Evolutionary conservation across 495 filamentous ascomycete genomes (phyloP).

Genomic region (Darksidea phi): DNA sequence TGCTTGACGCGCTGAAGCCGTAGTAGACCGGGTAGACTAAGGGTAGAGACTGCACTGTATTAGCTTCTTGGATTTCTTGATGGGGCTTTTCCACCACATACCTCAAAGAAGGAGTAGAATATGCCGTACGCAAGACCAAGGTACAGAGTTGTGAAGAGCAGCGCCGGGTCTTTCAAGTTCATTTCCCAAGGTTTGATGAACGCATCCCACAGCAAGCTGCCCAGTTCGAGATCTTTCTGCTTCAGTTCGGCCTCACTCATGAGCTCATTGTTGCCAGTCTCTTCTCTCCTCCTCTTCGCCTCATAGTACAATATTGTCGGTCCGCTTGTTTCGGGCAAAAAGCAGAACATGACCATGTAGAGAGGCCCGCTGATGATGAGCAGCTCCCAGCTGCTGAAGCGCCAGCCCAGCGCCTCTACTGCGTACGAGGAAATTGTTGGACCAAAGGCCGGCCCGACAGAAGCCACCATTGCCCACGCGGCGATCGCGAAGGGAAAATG

Average conservation of each 20-base stretch:
- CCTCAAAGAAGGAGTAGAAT: conserved; percentile 70
- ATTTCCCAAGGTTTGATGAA: conserved; percentile 63
- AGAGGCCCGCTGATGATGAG: conserved; percentile 47
- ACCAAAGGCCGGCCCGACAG: conserved; percentile 46
- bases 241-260: conserved; percentile 40
- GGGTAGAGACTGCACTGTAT: conserved; percentile 51
- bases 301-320: conserved; percentile 54
- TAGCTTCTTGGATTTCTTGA: not conserved
- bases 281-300: conserved; percentile 49
- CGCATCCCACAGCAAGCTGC: conserved; percentile 53
- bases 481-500: conserved; percentile 38
- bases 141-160: conserved; percentile 62
- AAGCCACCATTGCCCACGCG: conserved; percentile 47
- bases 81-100: not conserved
- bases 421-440: conserved; percentile 60
- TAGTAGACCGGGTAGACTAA: conserved; percentile 64
- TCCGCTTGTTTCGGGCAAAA: conserved; percentile 53
- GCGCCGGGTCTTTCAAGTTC: conserved; percentile 60
- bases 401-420: conserved; percentile 49
- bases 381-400: conserved; percentile 43
- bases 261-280: conserved; percentile 37
- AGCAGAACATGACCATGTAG: conserved; percentile 50
- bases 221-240: conserved; percentile 45
- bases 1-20: conserved; percentile 57
- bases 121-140: conserved; percentile 63